Evolutionary conservation across 305 asterid genomes (phyloP).

Genomic region (Vinca major): DNA sequence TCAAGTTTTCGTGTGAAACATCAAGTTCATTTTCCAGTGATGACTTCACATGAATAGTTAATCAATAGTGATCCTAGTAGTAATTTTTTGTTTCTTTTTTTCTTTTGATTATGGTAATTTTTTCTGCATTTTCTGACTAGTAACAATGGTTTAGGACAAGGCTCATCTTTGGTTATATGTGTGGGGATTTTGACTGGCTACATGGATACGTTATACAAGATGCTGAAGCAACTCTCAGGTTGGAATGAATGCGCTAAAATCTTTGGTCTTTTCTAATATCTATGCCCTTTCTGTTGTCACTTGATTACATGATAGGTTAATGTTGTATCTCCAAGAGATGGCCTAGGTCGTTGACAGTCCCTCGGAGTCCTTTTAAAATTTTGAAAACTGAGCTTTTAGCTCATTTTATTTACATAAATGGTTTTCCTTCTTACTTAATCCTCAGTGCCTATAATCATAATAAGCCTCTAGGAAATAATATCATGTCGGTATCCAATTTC

Average conservation of each 20-base stretch:
- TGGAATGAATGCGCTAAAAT: constrained; percentile 19
- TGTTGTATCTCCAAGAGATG: background rate
- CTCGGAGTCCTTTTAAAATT: background rate
- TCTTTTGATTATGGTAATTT: background rate
- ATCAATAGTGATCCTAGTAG: background rate
- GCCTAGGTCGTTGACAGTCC: background rate
- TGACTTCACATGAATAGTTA: background rate
- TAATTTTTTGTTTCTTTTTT: background rate
- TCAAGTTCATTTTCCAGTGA: background rate
- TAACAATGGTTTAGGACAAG: constrained; percentile 65
- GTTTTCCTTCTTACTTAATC: background rate
- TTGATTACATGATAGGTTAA: background rate
- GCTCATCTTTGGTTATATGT: constrained; percentile 84
- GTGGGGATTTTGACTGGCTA: constrained; percentile 93
- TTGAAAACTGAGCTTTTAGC: background rate
- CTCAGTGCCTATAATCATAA: background rate
- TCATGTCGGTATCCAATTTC: background rate
- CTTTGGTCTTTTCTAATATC: background rate
- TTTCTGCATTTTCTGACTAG: constrained; percentile 18
- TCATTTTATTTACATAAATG: background rate
- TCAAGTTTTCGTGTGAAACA: background rate
- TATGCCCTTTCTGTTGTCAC: background rate
- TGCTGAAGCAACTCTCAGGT: constrained; percentile 85
- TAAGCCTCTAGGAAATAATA: background rate
- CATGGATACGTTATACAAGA: constrained; percentile 83